Base-by-base conservation (phyloP, 306 rosid species). In the Cicer judaicum region DNA sequence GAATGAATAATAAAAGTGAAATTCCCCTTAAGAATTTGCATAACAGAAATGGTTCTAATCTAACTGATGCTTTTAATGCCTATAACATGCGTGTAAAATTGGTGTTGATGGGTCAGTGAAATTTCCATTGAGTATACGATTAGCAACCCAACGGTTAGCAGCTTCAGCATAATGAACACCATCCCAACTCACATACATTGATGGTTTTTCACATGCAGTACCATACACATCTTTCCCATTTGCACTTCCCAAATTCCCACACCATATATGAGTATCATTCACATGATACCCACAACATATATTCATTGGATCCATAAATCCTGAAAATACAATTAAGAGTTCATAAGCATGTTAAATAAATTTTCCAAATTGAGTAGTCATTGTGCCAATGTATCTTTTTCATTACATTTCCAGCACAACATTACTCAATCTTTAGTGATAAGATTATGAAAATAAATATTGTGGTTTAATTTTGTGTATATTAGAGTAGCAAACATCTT, bases 261-360 rank as follows among this genome's bases (percentile, higher is more conserved):
- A 94, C 96, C 94, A 88, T 39, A 91, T 86, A 40, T 91, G 98
- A 62, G 85, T 88, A 65, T 88, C 89, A 59, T 84, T 80, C 78
- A 88, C 96, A 75, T 91, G 97, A 76, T 94, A 88, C 5, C 98
- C 97, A 77, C 98, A 94, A 43, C 98, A 94, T 36, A 94, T 90
- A 78, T 85, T 88, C 67, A 81, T 71, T 1, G 96, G 91, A 78
- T 89, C 94, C 8, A 73, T 77, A 82, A 91, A 94, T 55, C 97
- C 97, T 94, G 87, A 55, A 64, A 70, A 36, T 4, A 2, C 65
- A 19, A 61, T 13, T 34, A 53, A 65, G 7, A 52, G 12, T 15
- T 62, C 1, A 24, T 34, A 16, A 1, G 7, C 54, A 29, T 59
- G 67, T 50, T 10, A 60, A 13, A 29, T 59, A 59, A 59, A 14